Conservation (phyloP, 2,329 filamentous ascomycete genomes). For the Aspergillus sp. region DNA sequence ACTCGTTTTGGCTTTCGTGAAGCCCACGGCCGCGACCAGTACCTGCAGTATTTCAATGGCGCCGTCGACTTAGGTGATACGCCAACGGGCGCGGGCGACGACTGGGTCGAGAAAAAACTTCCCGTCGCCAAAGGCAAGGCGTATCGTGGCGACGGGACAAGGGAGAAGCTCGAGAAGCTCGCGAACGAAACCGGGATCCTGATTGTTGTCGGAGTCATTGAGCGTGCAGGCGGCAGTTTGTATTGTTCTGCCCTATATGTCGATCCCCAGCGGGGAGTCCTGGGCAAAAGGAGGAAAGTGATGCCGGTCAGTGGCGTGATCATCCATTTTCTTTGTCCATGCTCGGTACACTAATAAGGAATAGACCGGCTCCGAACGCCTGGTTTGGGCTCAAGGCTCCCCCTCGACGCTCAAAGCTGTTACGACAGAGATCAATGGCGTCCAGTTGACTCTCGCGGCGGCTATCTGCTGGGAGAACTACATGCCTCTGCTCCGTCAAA, state of each 20-base stretch:
- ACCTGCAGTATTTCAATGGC: slow-evolving; percentile 72
- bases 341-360: background rate
- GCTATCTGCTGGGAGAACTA: slow-evolving; percentile 98
- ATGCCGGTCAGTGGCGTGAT: slow-evolving; percentile 67
- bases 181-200: slow-evolving; percentile 79
- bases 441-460: slow-evolving; percentile 75
- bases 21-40: slow-evolving; percentile 74
- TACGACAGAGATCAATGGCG: slow-evolving; percentile 74
- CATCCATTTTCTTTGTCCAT: background rate
- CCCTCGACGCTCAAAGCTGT: slow-evolving; percentile 77
- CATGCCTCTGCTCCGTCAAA: slow-evolving; percentile 84
- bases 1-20: slow-evolving; percentile 69
- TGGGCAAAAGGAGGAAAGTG: slow-evolving; percentile 88
- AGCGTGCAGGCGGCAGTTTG: slow-evolving; percentile 75
- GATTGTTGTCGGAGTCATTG: slow-evolving; percentile 75
- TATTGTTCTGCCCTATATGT: slow-evolving; percentile 85
- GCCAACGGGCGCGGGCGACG: slow-evolving; percentile 65
- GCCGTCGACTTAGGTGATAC: slow-evolving; percentile 85
- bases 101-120: slow-evolving; percentile 67
- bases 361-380: slow-evolving; percentile 73
- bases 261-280: slow-evolving; percentile 67
- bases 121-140: slow-evolving; percentile 53
- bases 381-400: slow-evolving; percentile 87
- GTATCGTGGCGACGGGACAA: slow-evolving; percentile 68
- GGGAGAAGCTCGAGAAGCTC: slow-evolving; percentile 76